Base-by-base conservation (phyloP, 129 eudicot genomes). In the Flaveria trinervia region DNA sequence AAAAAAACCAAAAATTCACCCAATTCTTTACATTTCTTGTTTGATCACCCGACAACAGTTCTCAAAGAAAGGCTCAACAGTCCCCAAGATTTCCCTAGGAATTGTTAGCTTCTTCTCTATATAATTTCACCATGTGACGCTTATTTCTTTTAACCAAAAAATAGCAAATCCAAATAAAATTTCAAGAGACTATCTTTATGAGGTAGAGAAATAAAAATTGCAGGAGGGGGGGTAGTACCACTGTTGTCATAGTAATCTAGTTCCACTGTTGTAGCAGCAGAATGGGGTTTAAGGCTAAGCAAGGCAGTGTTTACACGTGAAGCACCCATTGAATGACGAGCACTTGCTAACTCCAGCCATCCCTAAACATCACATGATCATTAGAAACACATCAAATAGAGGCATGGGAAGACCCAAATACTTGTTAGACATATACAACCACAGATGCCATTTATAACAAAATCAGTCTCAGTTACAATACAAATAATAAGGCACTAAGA, bases 301-400 rank as follows among this genome's bases (percentile, higher is more conserved):
- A 90, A 84, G 36, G 88, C 82, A 57, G 80, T 83, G 76, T 82
- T 90, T 46, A 93, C 79, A 39, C 98, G 96, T 45, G 92, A 88
- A 85, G 83, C 80, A 65, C 98, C 98, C 98, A 93, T 88, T 18
- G 98, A 90, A 76, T 93, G 86, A 4, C 96, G 86, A 72, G 96
- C 98, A 85, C 98, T 84, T 0, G 96, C 92, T 65, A 93, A 77
- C 41, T 93, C 96, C 82, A 93, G 67, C 96, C 96, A 93, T 83
- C 98, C 97, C 98, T 92, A 83, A 13, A 72, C 1, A 36, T 17
- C 78, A 22, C 15, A 77, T 20, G 28, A 26, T 48, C 25, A 75
- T 76, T 28, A 48, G 20, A n/a, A 50, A 49, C n/a, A 14, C 44
- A 50, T 10, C 16, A 60, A 60, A 60, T 22, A 22, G 1, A 22